Evolutionary conservation across 441 rosid genomes (phyloP).

Genomic region (Mallotus japonicus): DNA sequence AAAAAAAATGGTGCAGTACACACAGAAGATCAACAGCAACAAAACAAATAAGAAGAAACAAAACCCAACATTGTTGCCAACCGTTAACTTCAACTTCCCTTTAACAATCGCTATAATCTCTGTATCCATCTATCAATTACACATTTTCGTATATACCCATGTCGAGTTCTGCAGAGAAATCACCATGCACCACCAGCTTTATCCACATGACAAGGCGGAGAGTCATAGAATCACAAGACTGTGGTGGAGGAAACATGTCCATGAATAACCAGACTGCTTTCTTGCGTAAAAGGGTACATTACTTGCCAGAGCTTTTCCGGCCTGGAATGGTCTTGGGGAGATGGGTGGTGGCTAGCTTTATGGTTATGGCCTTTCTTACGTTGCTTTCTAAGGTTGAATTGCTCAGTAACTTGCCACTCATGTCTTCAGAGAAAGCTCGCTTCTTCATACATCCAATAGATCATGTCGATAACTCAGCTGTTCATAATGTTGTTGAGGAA

Average conservation of each 20-base stretch:
- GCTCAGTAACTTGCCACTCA: conserved; percentile 4
- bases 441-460: neutral
- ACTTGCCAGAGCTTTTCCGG: conserved; percentile 19
- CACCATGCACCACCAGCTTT: neutral
- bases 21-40: neutral
- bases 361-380: conserved; percentile 13
- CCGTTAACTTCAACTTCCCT: conserved; percentile 2
- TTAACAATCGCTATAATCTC: neutral
- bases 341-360: conserved; percentile 12
- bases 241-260: neutral
- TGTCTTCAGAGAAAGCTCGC: neutral
- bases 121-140: neutral
- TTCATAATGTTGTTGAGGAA: neutral
- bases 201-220: conserved; percentile 22
- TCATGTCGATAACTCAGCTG: neutral
- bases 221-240: neutral
- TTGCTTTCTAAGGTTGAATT: conserved; percentile 26
- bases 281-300: conserved; percentile 4
- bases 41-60: neutral
- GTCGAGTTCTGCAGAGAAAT: conserved; percentile 6
- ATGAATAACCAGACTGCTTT: conserved; percentile 1
- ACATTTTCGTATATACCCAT: neutral
- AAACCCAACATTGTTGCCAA: neutral
- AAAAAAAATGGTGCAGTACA: neutral
- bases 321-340: conserved; percentile 22